A percentile compares a stretch with the other conserved stretches of the same genome.
phyloP scores from a whole-genome alignment of 106 monocot species.

The Gastrodia elata region DNA sequence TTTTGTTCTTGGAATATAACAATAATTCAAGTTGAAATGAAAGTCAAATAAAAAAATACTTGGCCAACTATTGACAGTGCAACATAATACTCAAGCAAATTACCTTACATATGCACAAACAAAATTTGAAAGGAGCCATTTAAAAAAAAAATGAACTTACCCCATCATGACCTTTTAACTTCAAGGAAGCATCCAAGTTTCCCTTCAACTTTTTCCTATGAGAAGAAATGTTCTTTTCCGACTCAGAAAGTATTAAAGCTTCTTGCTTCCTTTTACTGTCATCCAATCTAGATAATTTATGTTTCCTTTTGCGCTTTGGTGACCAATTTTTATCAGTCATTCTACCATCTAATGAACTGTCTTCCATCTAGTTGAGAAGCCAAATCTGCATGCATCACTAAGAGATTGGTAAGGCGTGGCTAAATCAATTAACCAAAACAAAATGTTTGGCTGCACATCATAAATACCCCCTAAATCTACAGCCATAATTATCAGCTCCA shows the following conservation, averaged over 20 bases:
- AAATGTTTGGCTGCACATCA: neutral
- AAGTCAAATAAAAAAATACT: neutral
- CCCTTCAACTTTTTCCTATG: constrained; percentile 16
- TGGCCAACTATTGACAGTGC: neutral
- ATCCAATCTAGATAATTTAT: constrained; percentile 24
- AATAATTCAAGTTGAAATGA: constrained; percentile 1
- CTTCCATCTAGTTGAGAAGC: constrained; percentile 16
- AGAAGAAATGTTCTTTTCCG: constrained; percentile 16
- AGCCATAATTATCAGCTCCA: neutral
- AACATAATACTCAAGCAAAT: neutral
- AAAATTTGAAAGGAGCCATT: neutral
- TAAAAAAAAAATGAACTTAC: constrained; percentile 24
- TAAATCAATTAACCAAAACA: neutral
- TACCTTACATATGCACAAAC: neutral
- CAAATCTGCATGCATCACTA: constrained; percentile 1
- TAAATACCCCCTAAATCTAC: neutral
- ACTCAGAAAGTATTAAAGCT: constrained; percentile 15
- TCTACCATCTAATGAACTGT: constrained; percentile 32
- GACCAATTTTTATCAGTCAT: constrained; percentile 67
- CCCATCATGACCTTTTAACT: constrained; percentile 78
- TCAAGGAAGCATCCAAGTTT: constrained; percentile 26
- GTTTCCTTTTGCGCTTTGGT: constrained; percentile 67
- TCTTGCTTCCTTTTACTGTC: constrained; percentile 24
- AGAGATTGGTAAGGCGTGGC: neutral
- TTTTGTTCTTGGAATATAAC: neutral